Conservation (phyloP, 2,329 filamentous ascomycete species). For the Cladosporium sp. region DNA sequence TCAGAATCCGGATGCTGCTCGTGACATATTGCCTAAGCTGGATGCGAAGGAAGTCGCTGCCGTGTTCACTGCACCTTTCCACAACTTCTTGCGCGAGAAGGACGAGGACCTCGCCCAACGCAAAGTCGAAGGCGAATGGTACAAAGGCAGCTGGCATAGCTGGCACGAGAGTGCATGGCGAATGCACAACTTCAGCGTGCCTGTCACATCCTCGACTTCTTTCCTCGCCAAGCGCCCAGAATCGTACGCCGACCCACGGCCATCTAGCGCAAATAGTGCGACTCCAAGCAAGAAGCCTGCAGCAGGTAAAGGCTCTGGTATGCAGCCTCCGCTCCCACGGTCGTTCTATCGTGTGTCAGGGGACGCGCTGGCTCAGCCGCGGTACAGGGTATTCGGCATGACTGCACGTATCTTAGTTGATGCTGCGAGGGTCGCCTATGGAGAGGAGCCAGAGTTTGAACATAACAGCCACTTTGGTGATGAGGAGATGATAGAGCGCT, state of each 20-base stretch:
- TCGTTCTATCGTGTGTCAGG: conserved; percentile 24
- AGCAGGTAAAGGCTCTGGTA: not conserved
- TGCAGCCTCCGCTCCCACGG: conserved; percentile 24
- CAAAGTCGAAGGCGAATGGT: conserved; percentile 63
- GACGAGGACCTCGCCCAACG: conserved; percentile 48
- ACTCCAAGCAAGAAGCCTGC: not conserved
- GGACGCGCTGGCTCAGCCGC: conserved; percentile 27
- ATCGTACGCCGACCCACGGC: conserved; percentile 19
- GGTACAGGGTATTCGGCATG: conserved; percentile 90
- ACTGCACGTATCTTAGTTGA: conserved; percentile 88
- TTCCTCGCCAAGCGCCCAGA: conserved; percentile 26
- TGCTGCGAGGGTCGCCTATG: conserved; percentile 79
- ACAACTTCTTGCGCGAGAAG: conserved; percentile 66
- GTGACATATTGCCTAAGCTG: conserved; percentile 56
- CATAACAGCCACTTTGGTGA: conserved; percentile 62
- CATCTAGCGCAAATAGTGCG: conserved; percentile 9
- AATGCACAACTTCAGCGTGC: conserved; percentile 91
- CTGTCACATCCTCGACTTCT: conserved; percentile 66
- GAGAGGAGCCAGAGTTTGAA: conserved; percentile 78
- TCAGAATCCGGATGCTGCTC: conserved; percentile 55
- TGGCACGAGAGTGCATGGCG: conserved; percentile 77
- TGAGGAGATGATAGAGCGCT: conserved; percentile 58
- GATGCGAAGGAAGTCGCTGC: conserved; percentile 90
- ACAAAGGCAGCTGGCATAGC: conserved; percentile 74
- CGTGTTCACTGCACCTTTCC: conserved; percentile 85